Evolutionary conservation across 1,139 yeast genomes (phyloP).

Genomic region (Nakaseomyces kungkrabaensis): DNA sequence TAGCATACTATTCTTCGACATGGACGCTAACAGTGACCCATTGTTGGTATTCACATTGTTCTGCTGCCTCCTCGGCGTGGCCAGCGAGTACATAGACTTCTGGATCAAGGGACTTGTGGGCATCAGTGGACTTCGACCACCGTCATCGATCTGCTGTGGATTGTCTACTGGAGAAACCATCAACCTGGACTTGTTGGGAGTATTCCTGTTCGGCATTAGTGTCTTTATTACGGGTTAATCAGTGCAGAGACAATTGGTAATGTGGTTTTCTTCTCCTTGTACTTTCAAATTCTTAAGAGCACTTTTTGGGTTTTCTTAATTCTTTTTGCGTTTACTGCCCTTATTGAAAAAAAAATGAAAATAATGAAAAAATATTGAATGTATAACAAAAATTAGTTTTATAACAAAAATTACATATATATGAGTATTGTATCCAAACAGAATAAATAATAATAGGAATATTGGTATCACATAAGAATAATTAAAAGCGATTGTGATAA

Average conservation of each 20-base stretch:
- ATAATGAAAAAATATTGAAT: too few relatives aligned
- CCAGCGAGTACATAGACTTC: not conserved
- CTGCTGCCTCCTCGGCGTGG: not conserved
- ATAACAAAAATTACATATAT: not conserved
- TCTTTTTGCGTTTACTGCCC: too few relatives aligned
- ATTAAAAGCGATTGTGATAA: not conserved
- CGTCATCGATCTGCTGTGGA: not conserved
- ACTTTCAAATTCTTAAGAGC: not conserved
- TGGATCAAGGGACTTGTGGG: constrained; percentile 3
- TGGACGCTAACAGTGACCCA: constrained; percentile 18
- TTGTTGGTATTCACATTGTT: constrained; percentile 9
- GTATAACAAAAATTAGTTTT: too few relatives aligned
- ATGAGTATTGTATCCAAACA: not conserved
- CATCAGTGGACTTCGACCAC: not conserved
- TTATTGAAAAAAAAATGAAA: too few relatives aligned
- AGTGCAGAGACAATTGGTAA: too few relatives aligned
- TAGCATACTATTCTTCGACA: constrained; percentile 22
- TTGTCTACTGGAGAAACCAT: not conserved
- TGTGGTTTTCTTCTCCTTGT: not conserved
- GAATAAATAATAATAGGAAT: not conserved
- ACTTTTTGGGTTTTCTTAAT: too few relatives aligned
- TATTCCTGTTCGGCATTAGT: not conserved
- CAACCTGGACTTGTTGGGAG: not conserved
- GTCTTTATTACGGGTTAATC: too few relatives aligned
- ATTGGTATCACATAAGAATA: not conserved